Percentiles rank a stretch among this genome's conserved stretches.
Conservation (phyloP, 176 grass and related monocot genomes). For the Carex pumila region DNA sequence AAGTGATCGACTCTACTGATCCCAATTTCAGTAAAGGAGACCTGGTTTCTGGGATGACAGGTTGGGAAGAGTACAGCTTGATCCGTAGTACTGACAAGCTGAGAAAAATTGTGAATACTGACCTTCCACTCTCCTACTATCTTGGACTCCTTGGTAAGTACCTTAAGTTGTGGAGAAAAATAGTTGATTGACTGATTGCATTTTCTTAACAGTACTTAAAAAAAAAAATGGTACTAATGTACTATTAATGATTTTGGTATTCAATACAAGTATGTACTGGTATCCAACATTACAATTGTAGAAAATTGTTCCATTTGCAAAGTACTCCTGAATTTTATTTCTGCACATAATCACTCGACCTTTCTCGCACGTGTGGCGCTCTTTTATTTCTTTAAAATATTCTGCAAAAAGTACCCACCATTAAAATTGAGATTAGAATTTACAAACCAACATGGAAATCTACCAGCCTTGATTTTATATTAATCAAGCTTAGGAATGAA, state of each 20-base stretch:
- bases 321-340: background rate
- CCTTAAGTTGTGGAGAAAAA: background rate
- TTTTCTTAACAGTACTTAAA: background rate
- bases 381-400: background rate
- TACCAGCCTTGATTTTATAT: background rate
- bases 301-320: conserved; percentile 1
- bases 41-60: conserved; percentile 57
- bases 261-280: background rate
- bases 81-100: conserved; percentile 47
- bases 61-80: conserved; percentile 84
- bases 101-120: conserved; percentile 41
- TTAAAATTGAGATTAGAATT: background rate
- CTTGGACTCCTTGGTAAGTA: conserved; percentile 60
- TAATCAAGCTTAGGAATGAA: background rate
- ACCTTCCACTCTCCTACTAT: conserved; percentile 71
- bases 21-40: conserved; percentile 48
- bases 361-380: background rate
- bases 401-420: background rate
- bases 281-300: background rate
- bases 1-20: conserved; percentile 57
- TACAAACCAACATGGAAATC: background rate
- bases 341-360: background rate
- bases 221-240: too few relatives aligned
- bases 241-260: background rate
- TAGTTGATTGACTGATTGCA: background rate